Percentiles rank a stretch among this genome's conserved stretches.
These are phyloP conservation scores for Stereum hirsutum DNA, from an alignment of 1,284 basidiomycete genomes.

Conservation along the genomic window DNA sequence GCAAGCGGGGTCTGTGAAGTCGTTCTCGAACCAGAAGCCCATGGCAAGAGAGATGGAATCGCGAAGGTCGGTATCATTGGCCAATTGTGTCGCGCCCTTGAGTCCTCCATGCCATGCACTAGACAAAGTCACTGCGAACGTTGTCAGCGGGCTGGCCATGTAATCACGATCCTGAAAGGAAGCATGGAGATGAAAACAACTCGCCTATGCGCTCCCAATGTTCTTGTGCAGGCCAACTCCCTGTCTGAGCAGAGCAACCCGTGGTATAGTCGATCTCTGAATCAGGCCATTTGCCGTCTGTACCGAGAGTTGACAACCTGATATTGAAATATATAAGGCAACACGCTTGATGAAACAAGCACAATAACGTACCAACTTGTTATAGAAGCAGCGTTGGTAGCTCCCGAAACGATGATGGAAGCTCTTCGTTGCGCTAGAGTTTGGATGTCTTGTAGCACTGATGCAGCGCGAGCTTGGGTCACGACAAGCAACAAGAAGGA, in stretches of 20 bases:
- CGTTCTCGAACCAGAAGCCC: constrained; percentile 57
- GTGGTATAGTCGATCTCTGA: constrained; percentile 45
- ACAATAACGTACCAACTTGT: constrained; percentile 14
- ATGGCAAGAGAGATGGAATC: constrained; percentile 38
- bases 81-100: constrained; percentile 27
- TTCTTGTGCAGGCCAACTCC: constrained; percentile 57
- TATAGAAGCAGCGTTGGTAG: constrained; percentile 16
- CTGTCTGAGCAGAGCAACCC: constrained; percentile 47
- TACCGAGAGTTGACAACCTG: constrained; percentile 34
- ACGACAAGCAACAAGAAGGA: too few species aligned
- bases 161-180: background rate
- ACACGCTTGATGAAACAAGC: background rate
- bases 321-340: background rate
- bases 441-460: constrained; percentile 16
- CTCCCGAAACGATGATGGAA: constrained; percentile 18
- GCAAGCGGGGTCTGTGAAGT: constrained; percentile 44
- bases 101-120: constrained; percentile 50
- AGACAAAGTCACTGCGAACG: constrained; percentile 33
- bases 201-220: constrained; percentile 54
- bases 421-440: constrained; percentile 18
- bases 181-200: constrained; percentile 10
- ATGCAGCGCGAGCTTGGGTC: too few species aligned
- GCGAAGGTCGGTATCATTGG: constrained; percentile 28
- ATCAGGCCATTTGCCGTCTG: constrained; percentile 46
- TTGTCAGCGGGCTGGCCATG: too few species aligned